phyloP scores from a whole-genome alignment of 805 yeast species.

The Brettanomyces nanus region DNA sequence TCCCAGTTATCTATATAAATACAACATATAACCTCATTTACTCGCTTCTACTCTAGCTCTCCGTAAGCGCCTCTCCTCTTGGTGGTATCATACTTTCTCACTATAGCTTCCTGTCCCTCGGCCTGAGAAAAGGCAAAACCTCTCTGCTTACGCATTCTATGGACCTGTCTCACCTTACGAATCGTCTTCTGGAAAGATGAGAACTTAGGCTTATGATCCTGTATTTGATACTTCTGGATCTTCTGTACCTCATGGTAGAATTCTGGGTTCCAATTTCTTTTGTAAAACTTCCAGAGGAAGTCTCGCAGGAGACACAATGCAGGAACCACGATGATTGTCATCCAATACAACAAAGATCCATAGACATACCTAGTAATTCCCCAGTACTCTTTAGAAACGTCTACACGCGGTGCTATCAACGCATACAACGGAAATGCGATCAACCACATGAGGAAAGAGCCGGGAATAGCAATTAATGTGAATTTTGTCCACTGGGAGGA shows the following conservation, averaged over 20 bases:
- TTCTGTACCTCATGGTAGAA: slow-evolving; percentile 93
- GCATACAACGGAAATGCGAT: slow-evolving; percentile 83
- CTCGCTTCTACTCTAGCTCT: slow-evolving; percentile 24
- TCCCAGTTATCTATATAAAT: too few species aligned
- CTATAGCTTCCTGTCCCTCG: slow-evolving; percentile 85
- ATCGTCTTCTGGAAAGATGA: slow-evolving; percentile 96
- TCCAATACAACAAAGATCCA: slow-evolving; percentile 78
- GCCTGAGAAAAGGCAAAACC: slow-evolving; percentile 98
- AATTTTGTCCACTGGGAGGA: slow-evolving; percentile 94
- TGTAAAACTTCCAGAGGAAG: slow-evolving; percentile 88
- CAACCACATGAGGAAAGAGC: slow-evolving; percentile 81
- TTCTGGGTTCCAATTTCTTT: slow-evolving; percentile 86
- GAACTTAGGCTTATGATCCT: slow-evolving; percentile 91
- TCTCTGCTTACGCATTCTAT: slow-evolving; percentile 95
- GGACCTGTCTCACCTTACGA: slow-evolving; percentile 95
- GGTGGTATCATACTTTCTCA: slow-evolving; percentile 93
- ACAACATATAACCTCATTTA: too few species aligned
- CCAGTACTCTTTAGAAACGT: slow-evolving; percentile 74
- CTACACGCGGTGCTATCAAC: slow-evolving; percentile 70
- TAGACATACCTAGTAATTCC: slow-evolving; percentile 76
- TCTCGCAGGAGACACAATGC: slow-evolving; percentile 76
- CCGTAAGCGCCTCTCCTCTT: slow-evolving; percentile 39
- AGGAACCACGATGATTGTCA: slow-evolving; percentile 68
- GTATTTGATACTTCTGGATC: slow-evolving; percentile 89
- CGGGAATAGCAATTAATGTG: slow-evolving; percentile 88